Percentiles rank a stretch among this genome's conserved stretches.
phyloP scores from a whole-genome alignment of 1,139 yeast genomes.

The Saccharomycopsis hybrid region DNA sequence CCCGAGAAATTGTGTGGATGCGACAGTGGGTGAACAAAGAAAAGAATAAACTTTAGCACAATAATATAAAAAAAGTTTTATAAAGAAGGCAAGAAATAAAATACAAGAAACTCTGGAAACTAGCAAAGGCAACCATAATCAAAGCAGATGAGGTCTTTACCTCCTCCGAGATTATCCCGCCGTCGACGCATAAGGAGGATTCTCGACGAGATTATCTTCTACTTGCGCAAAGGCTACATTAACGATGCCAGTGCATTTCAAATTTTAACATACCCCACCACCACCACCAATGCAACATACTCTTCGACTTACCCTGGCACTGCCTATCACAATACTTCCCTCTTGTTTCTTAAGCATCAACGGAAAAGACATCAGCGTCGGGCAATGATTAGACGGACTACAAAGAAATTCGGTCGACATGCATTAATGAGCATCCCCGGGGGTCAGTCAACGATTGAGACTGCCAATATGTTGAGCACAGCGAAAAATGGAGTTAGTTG shows the following conservation, averaged over 20 bases:
- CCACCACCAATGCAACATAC: not conserved
- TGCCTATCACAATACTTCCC: too few relatives aligned
- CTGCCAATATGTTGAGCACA: not conserved
- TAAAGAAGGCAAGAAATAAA: not conserved
- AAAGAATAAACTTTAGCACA: not conserved
- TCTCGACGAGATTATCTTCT: conserved; percentile 1
- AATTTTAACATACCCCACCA: too few relatives aligned
- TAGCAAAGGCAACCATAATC: not conserved
- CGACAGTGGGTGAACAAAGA: too few relatives aligned
- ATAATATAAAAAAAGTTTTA: not conserved
- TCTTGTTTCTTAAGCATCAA: not conserved
- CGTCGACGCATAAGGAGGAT: conserved; percentile 7
- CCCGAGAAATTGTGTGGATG: too few relatives aligned
- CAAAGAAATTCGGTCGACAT: not conserved
- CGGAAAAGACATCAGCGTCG: not conserved
- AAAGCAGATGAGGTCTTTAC: conserved; percentile 12
- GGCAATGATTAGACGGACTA: not conserved
- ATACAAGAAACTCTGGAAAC: not conserved
- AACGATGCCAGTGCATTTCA: conserved; percentile 12
- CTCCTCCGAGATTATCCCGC: conserved; percentile 10
- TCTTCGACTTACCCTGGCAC: not conserved
- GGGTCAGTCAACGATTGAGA: not conserved
- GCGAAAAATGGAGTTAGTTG: not conserved
- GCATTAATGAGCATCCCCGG: conserved; percentile 1
- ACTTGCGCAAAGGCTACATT: conserved; percentile 10